Evolutionary conservation across 1,139 yeast genomes (phyloP), one percentile per base, ranked within the genome.

Genomic region (Kodamaea sp.): DNA sequence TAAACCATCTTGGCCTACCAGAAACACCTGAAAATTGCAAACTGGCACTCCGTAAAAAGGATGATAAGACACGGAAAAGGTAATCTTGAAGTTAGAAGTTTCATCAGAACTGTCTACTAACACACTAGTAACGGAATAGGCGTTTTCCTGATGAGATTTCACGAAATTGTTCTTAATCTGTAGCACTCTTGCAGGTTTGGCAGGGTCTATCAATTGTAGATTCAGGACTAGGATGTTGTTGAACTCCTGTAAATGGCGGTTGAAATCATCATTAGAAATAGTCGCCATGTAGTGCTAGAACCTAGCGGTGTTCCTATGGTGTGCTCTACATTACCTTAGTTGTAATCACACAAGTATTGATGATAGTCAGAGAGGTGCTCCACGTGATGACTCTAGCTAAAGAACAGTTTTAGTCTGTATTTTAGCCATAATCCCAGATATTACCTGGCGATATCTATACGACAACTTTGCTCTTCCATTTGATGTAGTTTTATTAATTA

Each of bases 41-140:
- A 65, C 55, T 0, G 75, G 76, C 1, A 57, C 66, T 22, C 33
- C 38, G 41, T 61, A 69, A 30, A 61, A 53, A 10, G 43, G 43
- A 39, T 66, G 64, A 39, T 45, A 66, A 2, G 59, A 50, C 2
- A 67, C 37, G 1, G 67, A 58, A 24, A 64, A 49, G 4, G 54
- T 48, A 14, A 47, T 16, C 13, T 26, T 26, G n/a, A 26, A 11
- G 10, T 10, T 7, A 9, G 18, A 15, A n/a, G 8, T 12, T 13
- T 12, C 18, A n/a, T 10, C 10, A n/a, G 18, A 8, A 11, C 11
- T 26, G 22, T 18, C 8, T 18, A 32, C 15, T 7, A 15, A n/a
- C 2, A 35, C 7, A 8, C 23, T 37, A 9, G 15, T 20, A 8
- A 37, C 19, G 9, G 28, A 14, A 12, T 37, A 37, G 3, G 34